Conservation (phyloP, 2,329 filamentous ascomycete genomes). For the Colletotrichum noveboracense region DNA sequence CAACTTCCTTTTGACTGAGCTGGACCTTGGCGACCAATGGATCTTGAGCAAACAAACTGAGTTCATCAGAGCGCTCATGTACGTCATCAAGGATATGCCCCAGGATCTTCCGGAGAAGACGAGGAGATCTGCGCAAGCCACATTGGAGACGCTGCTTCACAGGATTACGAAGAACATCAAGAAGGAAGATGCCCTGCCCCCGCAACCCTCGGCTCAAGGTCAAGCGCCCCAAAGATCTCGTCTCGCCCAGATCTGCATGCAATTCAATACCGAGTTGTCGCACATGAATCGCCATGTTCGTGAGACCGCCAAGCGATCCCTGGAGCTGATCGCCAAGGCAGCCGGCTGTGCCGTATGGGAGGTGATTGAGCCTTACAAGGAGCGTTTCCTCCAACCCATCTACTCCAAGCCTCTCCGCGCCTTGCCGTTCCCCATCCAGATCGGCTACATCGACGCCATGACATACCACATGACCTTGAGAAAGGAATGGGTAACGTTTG, state of each 20-base stretch:
- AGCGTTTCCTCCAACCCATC: slow-evolving; percentile 86
- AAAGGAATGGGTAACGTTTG: slow-evolving; percentile 87
- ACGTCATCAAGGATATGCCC: slow-evolving; percentile 98
- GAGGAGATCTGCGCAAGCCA: slow-evolving; percentile 80
- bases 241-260: slow-evolving; percentile 78
- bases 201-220: slow-evolving; percentile 33
- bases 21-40: slow-evolving; percentile 86
- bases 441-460: slow-evolving; percentile 97
- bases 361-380: slow-evolving; percentile 87
- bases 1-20: slow-evolving; percentile 81
- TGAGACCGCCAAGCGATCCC: slow-evolving; percentile 80
- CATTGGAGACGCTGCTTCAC: slow-evolving; percentile 78
- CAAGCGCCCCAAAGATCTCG: slow-evolving; percentile 58
- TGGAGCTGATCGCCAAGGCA: slow-evolving; percentile 81
- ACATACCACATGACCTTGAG: slow-evolving; percentile 93
- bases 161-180: slow-evolving; percentile 80
- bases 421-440: slow-evolving; percentile 92
- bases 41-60: slow-evolving; percentile 83
- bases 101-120: slow-evolving; percentile 92
- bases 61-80: slow-evolving; percentile 89
- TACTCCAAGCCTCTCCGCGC: slow-evolving; percentile 95
- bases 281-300: slow-evolving; percentile 97
- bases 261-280: slow-evolving; percentile 86
- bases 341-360: slow-evolving; percentile 83
- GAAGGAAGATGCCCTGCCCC: slow-evolving; percentile 73